Evolutionary conservation across 176 grass and related monocot species (phyloP).

Genomic region (Ensete glaucum): DNA sequence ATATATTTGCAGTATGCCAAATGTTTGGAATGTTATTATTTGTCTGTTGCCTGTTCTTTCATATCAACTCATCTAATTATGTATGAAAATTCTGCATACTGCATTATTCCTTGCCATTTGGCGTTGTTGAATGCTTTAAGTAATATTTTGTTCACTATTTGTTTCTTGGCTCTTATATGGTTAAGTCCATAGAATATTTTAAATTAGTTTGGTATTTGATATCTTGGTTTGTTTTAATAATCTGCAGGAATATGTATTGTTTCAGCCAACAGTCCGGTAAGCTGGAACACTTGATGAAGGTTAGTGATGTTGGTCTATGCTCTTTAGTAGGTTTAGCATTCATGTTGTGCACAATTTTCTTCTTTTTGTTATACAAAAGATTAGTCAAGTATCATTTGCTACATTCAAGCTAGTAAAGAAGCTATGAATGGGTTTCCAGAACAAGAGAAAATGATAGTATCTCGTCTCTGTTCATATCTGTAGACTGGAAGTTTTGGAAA

Average conservation of each 20-base stretch:
- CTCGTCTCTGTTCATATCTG: too few relatives aligned
- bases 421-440: too few relatives aligned
- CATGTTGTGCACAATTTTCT: not conserved
- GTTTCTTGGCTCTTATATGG: not conserved
- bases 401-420: too few relatives aligned
- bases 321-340: constrained; percentile 6
- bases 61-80: too few relatives aligned
- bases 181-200: not conserved
- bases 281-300: constrained; percentile 98
- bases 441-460: too few relatives aligned
- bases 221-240: not conserved
- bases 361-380: too few relatives aligned
- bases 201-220: constrained; percentile 1
- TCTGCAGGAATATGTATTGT: constrained; percentile 89
- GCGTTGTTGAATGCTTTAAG: not conserved
- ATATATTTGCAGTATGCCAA: too few relatives aligned
- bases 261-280: constrained; percentile 92
- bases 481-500: too few relatives aligned
- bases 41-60: too few relatives aligned
- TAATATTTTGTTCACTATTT: not conserved
- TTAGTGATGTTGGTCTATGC: constrained; percentile 21
- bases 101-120: not conserved
- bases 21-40: too few relatives aligned
- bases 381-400: too few relatives aligned
- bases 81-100: too few relatives aligned